Evolutionary conservation across 495 filamentous ascomycete genomes (phyloP).

Genomic region (Neurospora sp.): DNA sequence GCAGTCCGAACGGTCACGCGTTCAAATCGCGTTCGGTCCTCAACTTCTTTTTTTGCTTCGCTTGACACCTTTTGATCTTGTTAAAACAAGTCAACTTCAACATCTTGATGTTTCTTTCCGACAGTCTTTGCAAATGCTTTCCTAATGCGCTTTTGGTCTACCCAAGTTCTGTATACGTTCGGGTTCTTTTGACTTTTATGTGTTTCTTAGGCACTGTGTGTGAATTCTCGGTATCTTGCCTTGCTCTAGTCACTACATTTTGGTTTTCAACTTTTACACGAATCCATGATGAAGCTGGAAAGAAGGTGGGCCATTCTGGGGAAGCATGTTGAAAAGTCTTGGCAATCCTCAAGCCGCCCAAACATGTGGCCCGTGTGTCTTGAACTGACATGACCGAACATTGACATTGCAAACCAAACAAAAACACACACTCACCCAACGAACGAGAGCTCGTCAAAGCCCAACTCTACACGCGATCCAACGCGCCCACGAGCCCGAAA

Average conservation of each 20-base stretch:
- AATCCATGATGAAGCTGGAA: no score
- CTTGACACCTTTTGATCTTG: not conserved
- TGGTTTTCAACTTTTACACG: not conserved
- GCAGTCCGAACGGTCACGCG: not conserved
- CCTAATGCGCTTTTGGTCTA: not conserved
- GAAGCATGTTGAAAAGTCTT: not conserved
- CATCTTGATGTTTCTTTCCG: not conserved
- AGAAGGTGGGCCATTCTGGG: not conserved
- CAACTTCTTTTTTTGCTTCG: not conserved
- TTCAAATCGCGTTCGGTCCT: not conserved
- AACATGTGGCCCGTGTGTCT: not conserved
- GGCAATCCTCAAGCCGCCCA: not conserved
- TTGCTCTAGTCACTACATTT: not conserved
- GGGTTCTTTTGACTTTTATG: not conserved
- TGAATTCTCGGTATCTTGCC: no score
- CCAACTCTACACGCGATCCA: not conserved
- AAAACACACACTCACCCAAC: not conserved
- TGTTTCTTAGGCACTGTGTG: not conserved
- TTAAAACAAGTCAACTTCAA: not conserved
- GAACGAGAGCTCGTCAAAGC: not conserved
- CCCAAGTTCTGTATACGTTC: no score
- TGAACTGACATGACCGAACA: not conserved
- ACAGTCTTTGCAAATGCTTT: not conserved
- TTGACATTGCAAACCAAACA: not conserved
- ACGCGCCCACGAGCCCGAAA: slow-evolving; percentile 12